Base-by-base conservation (phyloP, 805 yeast species). In the Lachancea lanzarotensis region DNA sequence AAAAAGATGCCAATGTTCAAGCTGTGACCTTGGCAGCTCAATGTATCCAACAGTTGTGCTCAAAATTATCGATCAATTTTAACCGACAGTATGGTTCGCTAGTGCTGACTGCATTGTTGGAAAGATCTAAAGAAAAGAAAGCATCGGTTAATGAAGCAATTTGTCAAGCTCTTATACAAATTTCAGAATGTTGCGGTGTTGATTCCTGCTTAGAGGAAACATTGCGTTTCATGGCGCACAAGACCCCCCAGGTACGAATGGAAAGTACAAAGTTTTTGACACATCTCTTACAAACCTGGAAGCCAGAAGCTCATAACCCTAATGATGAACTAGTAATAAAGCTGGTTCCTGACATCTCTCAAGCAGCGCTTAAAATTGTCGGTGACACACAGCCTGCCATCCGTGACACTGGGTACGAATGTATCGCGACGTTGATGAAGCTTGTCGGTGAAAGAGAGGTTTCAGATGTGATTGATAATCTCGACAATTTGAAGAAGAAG, bases 61-160 rank as follows among this genome's bases (percentile, higher is more conserved):
- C 72, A 26, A 95, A 95, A 1, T 68, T 93, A 38, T 71, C 81
- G 45, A 15, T 32, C 8, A 52, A 50, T 11, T 87, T 86, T 56
- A 72, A 68, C 18, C 74, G 69, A 48, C 83, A 84, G 60, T 74
- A 54, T 40, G 53, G 50, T 13, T 47, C 69, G 0, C 54, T 72
- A 1, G 73, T 86, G 1, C 67, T 87, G 20, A 63, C 67, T 2
- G 81, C 93, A 0, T 63, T 85, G 46, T 64, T 93, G 35, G 96
- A 88, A 52, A 74, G 97, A 54, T 77, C 86, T 12, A 90, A 88
- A 58, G 98, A 93, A 61, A 89, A 85, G 69, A 91, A 91, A 57
- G 81, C 76, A 20, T 69, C 82, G 2, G 93, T 88, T 0, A 69
- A 84, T 2, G 89, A 82, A 19, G 83, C 93, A 0, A 68, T 91